A percentile compares a stretch with the other conserved stretches of the same genome.
These are phyloP conservation scores for Trypanosoma platydactyli DNA, from an alignment of 208 protist genomes.

Conservation along the genomic window DNA sequence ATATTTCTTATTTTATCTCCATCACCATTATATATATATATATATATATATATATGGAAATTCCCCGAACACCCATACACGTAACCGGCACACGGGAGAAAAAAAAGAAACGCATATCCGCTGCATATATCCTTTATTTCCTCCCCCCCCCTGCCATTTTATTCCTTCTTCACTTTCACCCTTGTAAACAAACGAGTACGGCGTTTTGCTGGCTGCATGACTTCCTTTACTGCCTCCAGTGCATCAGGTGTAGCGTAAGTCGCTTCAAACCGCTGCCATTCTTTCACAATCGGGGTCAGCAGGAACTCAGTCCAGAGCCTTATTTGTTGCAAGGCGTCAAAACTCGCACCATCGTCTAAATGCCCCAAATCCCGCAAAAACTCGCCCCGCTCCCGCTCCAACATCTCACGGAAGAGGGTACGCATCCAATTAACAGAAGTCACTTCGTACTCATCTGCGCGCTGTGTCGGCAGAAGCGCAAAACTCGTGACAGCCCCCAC, in stretches of 20 bases:
- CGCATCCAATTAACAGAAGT: constrained; percentile 36
- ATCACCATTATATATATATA: constrained; percentile 6
- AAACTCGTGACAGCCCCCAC: constrained; percentile 63
- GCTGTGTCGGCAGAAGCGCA: constrained; percentile 15
- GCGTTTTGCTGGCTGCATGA: constrained; percentile 45
- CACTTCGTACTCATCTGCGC: constrained; percentile 5
- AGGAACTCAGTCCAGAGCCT: constrained; percentile 64
- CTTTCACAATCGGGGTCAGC: constrained; percentile 55
- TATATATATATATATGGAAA: constrained; percentile 4
- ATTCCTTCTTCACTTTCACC: constrained; percentile 17
- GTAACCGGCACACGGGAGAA: too few species aligned
- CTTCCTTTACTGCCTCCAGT: constrained; percentile 42
- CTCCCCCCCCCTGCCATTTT: not conserved
- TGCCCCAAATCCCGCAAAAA: constrained; percentile 44
- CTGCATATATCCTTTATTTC: not conserved
- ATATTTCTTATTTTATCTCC: not conserved
- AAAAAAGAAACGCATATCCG: too few species aligned
- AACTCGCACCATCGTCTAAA: constrained; percentile 33
- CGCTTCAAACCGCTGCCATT: constrained; percentile 77
- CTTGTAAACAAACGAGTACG: constrained; percentile 71
- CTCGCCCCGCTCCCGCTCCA: constrained; percentile 49
- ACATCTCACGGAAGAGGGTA: constrained; percentile 44
- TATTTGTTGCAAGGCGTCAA: constrained; percentile 54
- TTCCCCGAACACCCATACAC: not conserved
- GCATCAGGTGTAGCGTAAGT: constrained; percentile 48